Evolutionary conservation across 306 rosid species (phyloP), one percentile per base, ranked within the genome.

Genomic region (Neltuma alba): DNA sequence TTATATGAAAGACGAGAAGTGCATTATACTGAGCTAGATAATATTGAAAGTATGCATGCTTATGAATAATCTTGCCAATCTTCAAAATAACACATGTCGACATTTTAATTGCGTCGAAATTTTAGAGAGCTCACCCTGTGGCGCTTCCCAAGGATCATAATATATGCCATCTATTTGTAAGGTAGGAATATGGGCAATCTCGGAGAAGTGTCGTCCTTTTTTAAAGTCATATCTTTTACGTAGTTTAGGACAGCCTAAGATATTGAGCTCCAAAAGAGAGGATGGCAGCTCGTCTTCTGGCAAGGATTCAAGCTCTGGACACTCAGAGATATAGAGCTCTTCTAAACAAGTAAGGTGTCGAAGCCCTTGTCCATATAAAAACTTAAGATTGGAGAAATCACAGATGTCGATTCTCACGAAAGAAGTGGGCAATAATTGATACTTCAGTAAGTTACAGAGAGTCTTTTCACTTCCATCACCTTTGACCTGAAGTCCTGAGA

Each of bases 271-370:
- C 2, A 25, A 23, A n/a, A 69, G 74, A 69, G 74, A 69, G 25
- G 57, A 44, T 15, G 74, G 57, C 38, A 41, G 38, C 38, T 41
- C 37, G 2, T 69, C 74, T 41, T 69, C 74, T 42, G 57, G 57
- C 7, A 69, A 69, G 7, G 74, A 69, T 50, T 69, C 74, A 42
- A 44, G 37, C 13, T 42, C 18, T 25, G 55, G 23, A 69, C 38
- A 69, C 0, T 1, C 0, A 1, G 1, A 2, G 7, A 44, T 44
- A 25, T 13, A 0, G 14, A 69, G 57, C 37, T 14, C 38, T 44
- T 44, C 23, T 2, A 69, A 34, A 42, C 23, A 42, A 12, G 23
- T 42, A 8, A 69, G 57, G 9, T 27, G 38, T 27, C 18, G 37
- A 42, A 69, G 37, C 38, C 74, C 54, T 13, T 69, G 25, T 68